Base-by-base conservation (phyloP, 2,329 filamentous ascomycete genomes). In the Xylariales sp. region DNA sequence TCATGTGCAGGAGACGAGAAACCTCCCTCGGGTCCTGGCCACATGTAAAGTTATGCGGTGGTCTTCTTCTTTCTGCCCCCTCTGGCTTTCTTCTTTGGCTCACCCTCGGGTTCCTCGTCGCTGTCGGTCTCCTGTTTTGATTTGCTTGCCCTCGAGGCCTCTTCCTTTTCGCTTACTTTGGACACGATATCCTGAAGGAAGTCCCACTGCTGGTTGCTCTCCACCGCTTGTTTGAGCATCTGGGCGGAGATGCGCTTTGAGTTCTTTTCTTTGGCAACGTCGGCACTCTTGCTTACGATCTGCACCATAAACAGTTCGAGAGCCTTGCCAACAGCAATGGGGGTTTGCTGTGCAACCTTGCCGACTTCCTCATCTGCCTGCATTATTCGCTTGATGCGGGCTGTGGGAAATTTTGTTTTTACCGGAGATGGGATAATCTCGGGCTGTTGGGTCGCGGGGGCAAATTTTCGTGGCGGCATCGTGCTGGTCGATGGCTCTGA, bases 371-470 rank as follows among this genome's bases (percentile, higher is more conserved):
- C 93, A 56, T 98, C 93, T 10, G 91, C 91, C 66, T 98, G 93
- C 93, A 98, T 97, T 55, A 98, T 97, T 36, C 93, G 82, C 73
- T 98, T 98, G 70, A 98, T 98, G 45, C 93, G 78, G 12, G 93
- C 93, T 21, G 95, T 95, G 2, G 93, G 93, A 55, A 98, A 98
- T 55, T 96, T 96, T 23, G 91, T 97, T 63, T 81, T 87, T 52
- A 98, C 88, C 29, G 88, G 74, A 62, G 66, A 95, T 66, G 61
- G 77, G 60, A 66, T 80, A 51, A 78, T 64, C 29, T 61, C 58
- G 20, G 62, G 58, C 38, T 63, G 56, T 42, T 51, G 62, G 28
- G 55, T 61, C 47, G 53, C 61, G 50, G 41, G 61, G 44, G 61
- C 55, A 40, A 60, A 18, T 50, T 61, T 62, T 41, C 60, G 60